Evolutionary conservation across 768 basidiomycete genomes (phyloP).

Genomic region (Mycena haematopus): DNA sequence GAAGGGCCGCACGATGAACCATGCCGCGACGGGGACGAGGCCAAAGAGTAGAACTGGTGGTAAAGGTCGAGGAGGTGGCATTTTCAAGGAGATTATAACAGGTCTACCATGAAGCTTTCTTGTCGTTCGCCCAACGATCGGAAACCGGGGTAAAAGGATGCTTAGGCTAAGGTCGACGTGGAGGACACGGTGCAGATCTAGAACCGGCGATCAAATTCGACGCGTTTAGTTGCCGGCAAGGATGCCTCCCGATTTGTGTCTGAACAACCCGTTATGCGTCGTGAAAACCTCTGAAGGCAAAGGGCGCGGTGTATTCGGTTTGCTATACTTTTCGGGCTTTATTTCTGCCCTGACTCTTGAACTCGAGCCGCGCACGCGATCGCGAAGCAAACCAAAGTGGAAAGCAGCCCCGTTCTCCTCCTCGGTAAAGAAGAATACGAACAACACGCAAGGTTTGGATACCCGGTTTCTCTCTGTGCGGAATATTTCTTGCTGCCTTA

Average conservation of each 20-base stretch:
- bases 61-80: slow-evolving; percentile 54
- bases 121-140: background rate
- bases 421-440: slow-evolving; percentile 75
- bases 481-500: slow-evolving; percentile 12
- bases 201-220: background rate
- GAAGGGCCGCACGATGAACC: slow-evolving; percentile 77
- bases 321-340: background rate
- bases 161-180: background rate
- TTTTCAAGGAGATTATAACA: background rate
- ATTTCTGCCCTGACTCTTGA: background rate
- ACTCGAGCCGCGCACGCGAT: slow-evolving; percentile 57
- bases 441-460: slow-evolving; percentile 50
- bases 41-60: slow-evolving; percentile 59
- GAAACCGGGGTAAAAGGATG: background rate
- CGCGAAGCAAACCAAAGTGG: slow-evolving; percentile 69
- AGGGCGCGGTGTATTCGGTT: slow-evolving; percentile 24
- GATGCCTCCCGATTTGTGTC: background rate
- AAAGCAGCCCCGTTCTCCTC: slow-evolving; percentile 86
- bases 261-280: slow-evolving; percentile 5
- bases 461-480: background rate
- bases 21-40: slow-evolving; percentile 65
- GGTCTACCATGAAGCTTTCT: background rate
- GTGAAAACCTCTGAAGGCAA: slow-evolving; percentile 25
- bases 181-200: background rate
- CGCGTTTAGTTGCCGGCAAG: slow-evolving; percentile 1